A percentile compares a stretch with the other conserved stretches of the same genome.
These are phyloP conservation scores for Tarenaya hassleriana DNA, from an alignment of 345 rosid genomes.

Conservation along the genomic window DNA sequence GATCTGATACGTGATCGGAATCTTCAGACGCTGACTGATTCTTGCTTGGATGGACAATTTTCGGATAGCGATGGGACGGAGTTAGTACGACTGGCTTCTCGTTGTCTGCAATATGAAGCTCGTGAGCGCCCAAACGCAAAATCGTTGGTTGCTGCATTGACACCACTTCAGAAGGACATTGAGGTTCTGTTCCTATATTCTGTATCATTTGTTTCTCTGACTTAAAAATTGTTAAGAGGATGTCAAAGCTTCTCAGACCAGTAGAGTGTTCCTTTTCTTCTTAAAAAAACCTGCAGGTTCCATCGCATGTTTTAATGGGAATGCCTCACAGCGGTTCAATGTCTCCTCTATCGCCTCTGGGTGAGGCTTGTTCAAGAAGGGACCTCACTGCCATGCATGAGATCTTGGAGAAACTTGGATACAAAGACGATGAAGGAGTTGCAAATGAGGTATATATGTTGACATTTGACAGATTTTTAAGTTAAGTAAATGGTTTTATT, in stretches of 20 bases:
- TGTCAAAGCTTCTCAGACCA: too few relatives aligned
- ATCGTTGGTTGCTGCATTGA: slow-evolving; percentile 57
- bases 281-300: slow-evolving; percentile 39
- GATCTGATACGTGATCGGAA: slow-evolving; percentile 82
- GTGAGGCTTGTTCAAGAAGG: slow-evolving; percentile 71
- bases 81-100: slow-evolving; percentile 70
- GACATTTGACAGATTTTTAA: slow-evolving; percentile 39
- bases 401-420: slow-evolving; percentile 68
- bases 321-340: slow-evolving; percentile 49
- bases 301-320: slow-evolving; percentile 73
- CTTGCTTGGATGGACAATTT: slow-evolving; percentile 82
- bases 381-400: slow-evolving; percentile 80
- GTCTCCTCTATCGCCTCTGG: slow-evolving; percentile 63
- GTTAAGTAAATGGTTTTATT: neutral
- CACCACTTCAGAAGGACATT: slow-evolving; percentile 73
- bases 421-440: slow-evolving; percentile 79
- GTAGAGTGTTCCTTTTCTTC: neutral
- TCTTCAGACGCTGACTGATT: slow-evolving; percentile 74
- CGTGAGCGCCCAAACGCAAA: slow-evolving; percentile 76
- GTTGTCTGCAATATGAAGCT: slow-evolving; percentile 77
- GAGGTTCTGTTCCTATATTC: slow-evolving; percentile 36
- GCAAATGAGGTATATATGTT: slow-evolving; percentile 83
- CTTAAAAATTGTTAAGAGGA: too few relatives aligned
- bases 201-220: neutral
- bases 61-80: slow-evolving; percentile 65